A percentile compares a stretch with the other conserved stretches of the same genome.
These are phyloP conservation scores for Corinectria fuckeliana DNA, from an alignment of 2,329 filamentous ascomycete species.

Conservation along the genomic window DNA sequence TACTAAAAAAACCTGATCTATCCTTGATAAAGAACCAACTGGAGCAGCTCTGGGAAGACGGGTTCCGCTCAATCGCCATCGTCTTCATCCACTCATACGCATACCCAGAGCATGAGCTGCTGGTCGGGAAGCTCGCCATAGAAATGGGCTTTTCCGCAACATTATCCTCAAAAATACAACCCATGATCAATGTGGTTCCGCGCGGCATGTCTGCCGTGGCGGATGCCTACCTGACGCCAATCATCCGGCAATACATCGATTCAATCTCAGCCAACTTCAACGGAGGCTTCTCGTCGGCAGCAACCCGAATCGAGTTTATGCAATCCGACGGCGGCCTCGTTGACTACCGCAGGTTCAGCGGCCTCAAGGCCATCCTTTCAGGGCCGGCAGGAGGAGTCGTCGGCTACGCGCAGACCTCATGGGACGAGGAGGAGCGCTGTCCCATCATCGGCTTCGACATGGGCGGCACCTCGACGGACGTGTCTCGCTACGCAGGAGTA, in stretches of 20 bases:
- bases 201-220: constrained; percentile 48
- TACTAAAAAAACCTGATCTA: constrained; percentile 66
- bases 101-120: not conserved
- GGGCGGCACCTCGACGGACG: constrained; percentile 73
- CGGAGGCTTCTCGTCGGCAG: constrained; percentile 40
- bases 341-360: constrained; percentile 55
- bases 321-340: constrained; percentile 62
- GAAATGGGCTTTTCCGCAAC: not conserved
- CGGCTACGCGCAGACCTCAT: not conserved
- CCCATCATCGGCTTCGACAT: constrained; percentile 5
- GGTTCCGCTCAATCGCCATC: not conserved
- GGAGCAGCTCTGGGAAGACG: not conserved
- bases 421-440: not conserved
- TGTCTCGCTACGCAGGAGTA: constrained; percentile 71
- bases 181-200: constrained; percentile 50
- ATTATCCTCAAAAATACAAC: not conserved
- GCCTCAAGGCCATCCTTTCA: not conserved
- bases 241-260: constrained; percentile 42
- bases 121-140: not conserved
- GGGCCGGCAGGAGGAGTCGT: not conserved
- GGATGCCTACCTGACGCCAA: constrained; percentile 49
- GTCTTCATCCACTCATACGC: not conserved
- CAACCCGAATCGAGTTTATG: constrained; percentile 1
- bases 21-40: not conserved
- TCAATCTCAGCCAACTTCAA: constrained; percentile 34